Evolutionary conservation across 148 eudicot genomes (phyloP), one percentile per base, ranked within the genome.

Genomic region (Rhododendron kiyosumense): DNA sequence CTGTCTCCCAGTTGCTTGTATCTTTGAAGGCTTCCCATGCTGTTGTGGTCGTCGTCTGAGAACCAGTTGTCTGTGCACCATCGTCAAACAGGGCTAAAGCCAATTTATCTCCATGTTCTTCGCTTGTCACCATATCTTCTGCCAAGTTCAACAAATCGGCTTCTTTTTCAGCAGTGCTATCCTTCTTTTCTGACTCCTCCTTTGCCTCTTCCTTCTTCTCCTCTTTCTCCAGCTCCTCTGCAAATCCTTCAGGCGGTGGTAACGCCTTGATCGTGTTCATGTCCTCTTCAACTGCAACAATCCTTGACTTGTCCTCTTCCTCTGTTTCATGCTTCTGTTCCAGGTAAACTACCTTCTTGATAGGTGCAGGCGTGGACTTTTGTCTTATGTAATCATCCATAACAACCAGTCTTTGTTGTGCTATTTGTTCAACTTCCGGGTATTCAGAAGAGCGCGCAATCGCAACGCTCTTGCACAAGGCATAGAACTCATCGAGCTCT

Each of bases 331-430:
- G 81, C 17, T 67, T 84, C 7, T 87, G 87, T 49, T 89, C 88
- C n/a, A 85, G 54, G 74, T 1, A 7, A 24, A 3, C 26, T 24
- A 48, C 57, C 84, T 52, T 85, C 59, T 28, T 86, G 45, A 57
- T 85, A 48, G 85, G 83, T 17, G 67, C 83, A 85, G 87, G 86
- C 24, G 81, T 76, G 36, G 93, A 88, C 41, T 91, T 94, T 24
- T 93, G 91, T 49, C 89, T 85, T 45, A 97, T 95, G 43, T 81
- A 93, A 12, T 94, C 95, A 3, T 97, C 98, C 99, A 97, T 95
- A 10, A 88, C 84, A 1, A 93, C 94, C 26, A 97, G 92, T 87
- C 93, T 94, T 86, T 94, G 90, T 5, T 89, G 89, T 24, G 96
- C 78, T 78, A 97, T 91, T 65, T 87, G 91, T 59, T 93, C 95